Conservation (phyloP, 1,284 basidiomycete species). For the Porodaedalea pini region DNA sequence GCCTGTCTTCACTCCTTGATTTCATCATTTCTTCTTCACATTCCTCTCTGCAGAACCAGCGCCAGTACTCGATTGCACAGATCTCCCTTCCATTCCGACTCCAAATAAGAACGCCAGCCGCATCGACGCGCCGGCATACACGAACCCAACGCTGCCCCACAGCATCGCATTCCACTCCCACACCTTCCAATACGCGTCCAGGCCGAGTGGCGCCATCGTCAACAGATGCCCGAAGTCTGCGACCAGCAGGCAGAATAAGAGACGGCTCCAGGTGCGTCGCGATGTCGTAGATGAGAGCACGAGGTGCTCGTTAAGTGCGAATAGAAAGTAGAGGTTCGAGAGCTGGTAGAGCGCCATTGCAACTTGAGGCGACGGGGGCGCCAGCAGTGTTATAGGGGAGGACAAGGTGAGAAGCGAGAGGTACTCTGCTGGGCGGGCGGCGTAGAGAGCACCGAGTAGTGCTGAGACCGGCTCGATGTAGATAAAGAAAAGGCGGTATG, state of each 20-base stretch:
- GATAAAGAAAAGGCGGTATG: slow-evolving; percentile 46
- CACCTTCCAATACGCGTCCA: slow-evolving; percentile 40
- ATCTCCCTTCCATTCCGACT: slow-evolving; percentile 27
- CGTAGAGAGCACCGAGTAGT: slow-evolving; percentile 47
- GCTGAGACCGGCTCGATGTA: slow-evolving; percentile 51
- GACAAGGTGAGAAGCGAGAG: slow-evolving; percentile 25
- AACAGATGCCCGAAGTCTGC: slow-evolving; percentile 50
- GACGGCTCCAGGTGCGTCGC: slow-evolving; percentile 40
- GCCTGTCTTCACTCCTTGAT: too few species aligned
- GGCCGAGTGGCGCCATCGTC: slow-evolving; percentile 44
- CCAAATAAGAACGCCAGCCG: slow-evolving; percentile 39
- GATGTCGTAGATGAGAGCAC: slow-evolving; percentile 44
- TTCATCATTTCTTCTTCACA: too few species aligned
- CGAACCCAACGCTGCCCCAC: slow-evolving; percentile 53
- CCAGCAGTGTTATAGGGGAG: not conserved
- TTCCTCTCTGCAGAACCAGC: too few species aligned
- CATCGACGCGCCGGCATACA: slow-evolving; percentile 44
- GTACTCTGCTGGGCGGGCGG: slow-evolving; percentile 39
- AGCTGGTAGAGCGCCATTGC: slow-evolving; percentile 45
- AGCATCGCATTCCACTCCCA: slow-evolving; percentile 51
- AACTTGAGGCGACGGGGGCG: slow-evolving; percentile 32
- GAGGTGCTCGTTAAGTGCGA: slow-evolving; percentile 50
- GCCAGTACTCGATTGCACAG: too few species aligned
- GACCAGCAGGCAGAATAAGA: slow-evolving; percentile 43
- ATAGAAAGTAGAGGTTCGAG: slow-evolving; percentile 49